Evolutionary conservation across 2,329 filamentous ascomycete genomes (phyloP), one percentile per base, ranked within the genome.

Genomic region (Fusarium anguioides): DNA sequence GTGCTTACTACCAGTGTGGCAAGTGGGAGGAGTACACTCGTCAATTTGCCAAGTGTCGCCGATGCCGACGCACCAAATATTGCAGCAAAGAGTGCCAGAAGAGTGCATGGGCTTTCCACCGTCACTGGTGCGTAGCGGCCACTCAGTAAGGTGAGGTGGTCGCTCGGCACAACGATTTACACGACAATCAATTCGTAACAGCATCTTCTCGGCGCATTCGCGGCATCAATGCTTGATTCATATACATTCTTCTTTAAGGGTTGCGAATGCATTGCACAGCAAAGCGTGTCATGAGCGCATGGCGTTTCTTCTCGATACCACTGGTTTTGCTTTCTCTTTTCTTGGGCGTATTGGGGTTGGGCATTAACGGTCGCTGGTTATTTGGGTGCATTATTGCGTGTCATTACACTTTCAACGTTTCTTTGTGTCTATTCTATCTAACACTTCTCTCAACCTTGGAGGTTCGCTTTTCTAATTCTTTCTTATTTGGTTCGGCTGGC

Each of bases 71-170:
- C 69, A 99, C 96, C 64, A 99, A 99, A 80, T 97, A 97, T 82
- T 99, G 96, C 89, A 97, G 94, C 86, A 99, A 99, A 81, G 96
- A 99, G 79, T 99, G 96, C 80, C 96, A 99, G 81, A 98, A 98
- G 84, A 96, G 93, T 72, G 96, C 96, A 11, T 99, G 96, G 96
- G 94, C 96, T 26, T 98, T 94, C 80, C 96, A 99, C 78, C 90
- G 96, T 63, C 96, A 98, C 81, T 99, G 96, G 96, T 99, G 96
- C 78, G 91, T 96, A 59, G 90, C 91, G 60, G 92, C 92, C 47
- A 82, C 85, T 31, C 83, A 85, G 79, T 86, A 77, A 63, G 54
- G 44, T 86, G 77, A 63, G 52, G 44, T 48, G 64, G 56, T 48
- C 14, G 39, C 33, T 36, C 48, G 26, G 14, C 46, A 45, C 50